phyloP scores from a whole-genome alignment of 169 alveolate species.

The Blepharisma undulans region DNA sequence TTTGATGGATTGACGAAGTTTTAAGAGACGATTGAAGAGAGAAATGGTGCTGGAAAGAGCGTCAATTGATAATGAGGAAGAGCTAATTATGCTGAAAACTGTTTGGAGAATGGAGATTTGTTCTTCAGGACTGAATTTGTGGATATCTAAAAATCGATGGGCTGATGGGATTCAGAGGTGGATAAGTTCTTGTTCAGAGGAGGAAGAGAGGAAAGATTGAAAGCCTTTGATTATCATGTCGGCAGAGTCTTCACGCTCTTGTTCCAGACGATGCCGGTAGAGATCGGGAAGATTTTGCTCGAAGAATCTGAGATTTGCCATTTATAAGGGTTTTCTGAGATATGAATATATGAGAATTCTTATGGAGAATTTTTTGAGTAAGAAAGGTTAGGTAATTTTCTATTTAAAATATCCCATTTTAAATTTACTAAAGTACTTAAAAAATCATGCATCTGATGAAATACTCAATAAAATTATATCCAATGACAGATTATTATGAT shows the following conservation, averaged over 20 bases:
- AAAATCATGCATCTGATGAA: too few relatives aligned
- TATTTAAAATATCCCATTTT: too few relatives aligned
- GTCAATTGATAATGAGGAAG: not conserved
- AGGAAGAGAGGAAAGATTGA: not conserved
- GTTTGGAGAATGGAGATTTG: not conserved
- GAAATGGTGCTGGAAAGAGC: constrained; percentile 5
- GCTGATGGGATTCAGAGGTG: not conserved
- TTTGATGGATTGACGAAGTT: not conserved
- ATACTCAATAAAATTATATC: too few relatives aligned
- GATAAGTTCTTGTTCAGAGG: not conserved
- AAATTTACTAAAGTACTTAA: too few relatives aligned
- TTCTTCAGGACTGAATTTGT: not conserved
- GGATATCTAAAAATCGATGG: constrained; percentile 10
- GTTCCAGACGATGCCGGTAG: not conserved
- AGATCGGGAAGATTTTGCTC: constrained; percentile 17
- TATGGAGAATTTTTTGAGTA: not conserved
- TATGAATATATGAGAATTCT: not conserved
- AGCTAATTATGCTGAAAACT: not conserved
- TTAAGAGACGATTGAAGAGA: not conserved
- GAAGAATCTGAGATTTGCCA: constrained; percentile 13
- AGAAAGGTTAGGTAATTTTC: too few relatives aligned
- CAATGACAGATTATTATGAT: too few relatives aligned
- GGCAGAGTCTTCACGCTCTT: not conserved
- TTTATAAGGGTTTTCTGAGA: not conserved
- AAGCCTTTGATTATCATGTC: not conserved